Percentiles rank a stretch among this genome's conserved stretches.
phyloP scores from a whole-genome alignment of 2,329 filamentous ascomycete species.

The Aurifilum marmelostoma region DNA sequence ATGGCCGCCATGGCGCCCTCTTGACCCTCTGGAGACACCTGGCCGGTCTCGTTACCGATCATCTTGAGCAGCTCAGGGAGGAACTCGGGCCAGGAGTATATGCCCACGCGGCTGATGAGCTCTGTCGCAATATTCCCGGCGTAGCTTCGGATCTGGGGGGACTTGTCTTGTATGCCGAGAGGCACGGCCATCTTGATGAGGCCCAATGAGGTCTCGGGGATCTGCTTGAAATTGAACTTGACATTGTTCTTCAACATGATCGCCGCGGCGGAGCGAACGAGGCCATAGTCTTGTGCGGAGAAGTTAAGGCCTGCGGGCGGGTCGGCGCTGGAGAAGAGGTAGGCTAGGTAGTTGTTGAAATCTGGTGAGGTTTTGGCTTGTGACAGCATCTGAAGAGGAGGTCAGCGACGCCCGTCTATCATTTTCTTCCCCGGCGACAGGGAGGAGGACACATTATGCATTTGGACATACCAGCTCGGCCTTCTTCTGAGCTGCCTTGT shows the following conservation, averaged over 20 bases:
- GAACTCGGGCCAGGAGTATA: constrained; percentile 89
- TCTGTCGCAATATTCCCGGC: constrained; percentile 95
- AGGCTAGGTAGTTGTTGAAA: constrained; percentile 96
- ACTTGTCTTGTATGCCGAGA: constrained; percentile 78
- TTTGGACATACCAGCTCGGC: constrained; percentile 74
- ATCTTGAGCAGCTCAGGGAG: constrained; percentile 80
- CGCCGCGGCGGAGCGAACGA: constrained; percentile 83
- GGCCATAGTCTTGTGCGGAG: constrained; percentile 65
- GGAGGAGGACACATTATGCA: constrained; percentile 13
- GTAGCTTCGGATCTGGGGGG: constrained; percentile 81
- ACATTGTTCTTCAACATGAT: constrained; percentile 97
- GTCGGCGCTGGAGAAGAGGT: constrained; percentile 76
- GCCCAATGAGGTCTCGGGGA: constrained; percentile 71
- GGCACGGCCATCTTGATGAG: constrained; percentile 82
- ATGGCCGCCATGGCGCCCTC: constrained; percentile 94
- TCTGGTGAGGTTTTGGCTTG: constrained; percentile 88
- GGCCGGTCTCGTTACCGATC: constrained; percentile 72
- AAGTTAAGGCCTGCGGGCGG: constrained; percentile 63
- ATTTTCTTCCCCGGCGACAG: too few relatives aligned
- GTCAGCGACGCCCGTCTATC: constrained; percentile 6
- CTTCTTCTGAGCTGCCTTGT: constrained; percentile 81
- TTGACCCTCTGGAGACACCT: constrained; percentile 71
- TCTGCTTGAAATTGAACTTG: constrained; percentile 72
- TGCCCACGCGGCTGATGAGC: constrained; percentile 79
- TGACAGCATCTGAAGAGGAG: constrained; percentile 74